Evolutionary conservation across 257 asterid genomes (phyloP).

Genomic region (Solanum pimpinellifolium): DNA sequence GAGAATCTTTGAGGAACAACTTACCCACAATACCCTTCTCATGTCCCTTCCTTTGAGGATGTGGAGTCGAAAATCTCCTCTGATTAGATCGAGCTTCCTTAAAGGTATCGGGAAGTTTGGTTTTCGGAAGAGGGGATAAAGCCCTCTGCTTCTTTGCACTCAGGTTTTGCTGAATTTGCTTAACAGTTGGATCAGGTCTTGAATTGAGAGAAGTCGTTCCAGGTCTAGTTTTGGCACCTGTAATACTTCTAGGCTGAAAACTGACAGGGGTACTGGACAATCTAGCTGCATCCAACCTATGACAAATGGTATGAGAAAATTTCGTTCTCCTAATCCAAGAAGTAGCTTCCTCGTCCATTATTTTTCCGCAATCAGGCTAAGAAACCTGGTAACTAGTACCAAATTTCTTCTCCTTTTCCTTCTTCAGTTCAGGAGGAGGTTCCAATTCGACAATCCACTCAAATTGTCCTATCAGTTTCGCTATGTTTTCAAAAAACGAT

Average conservation of each 20-base stretch:
- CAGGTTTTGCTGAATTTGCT: conserved; percentile 31
- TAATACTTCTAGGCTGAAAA: conserved; percentile 9
- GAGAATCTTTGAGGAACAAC: conserved; percentile 13
- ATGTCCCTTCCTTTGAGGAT: conserved; percentile 8
- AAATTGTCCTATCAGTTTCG: background rate
- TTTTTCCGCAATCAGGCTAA: background rate
- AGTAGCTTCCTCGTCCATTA: conserved; percentile 56
- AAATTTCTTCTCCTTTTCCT: background rate
- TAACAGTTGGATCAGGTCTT: conserved; percentile 25
- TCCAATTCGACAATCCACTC: conserved; percentile 19
- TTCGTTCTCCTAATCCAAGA: conserved; percentile 79
- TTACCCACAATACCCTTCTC: conserved; percentile 10
- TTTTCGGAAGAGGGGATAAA: conserved; percentile 56
- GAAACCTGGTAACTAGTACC: background rate
- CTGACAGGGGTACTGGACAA: conserved; percentile 23
- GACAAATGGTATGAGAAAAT: conserved; percentile 58
- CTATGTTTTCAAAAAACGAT: conserved; percentile 8
- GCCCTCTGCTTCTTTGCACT: conserved; percentile 46
- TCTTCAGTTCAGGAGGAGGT: conserved; percentile 15
- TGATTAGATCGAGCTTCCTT: conserved; percentile 57
- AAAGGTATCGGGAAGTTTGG: conserved; percentile 56
- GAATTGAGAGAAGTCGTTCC: conserved; percentile 3
- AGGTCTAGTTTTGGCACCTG: conserved; percentile 15
- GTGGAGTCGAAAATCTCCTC: conserved; percentile 37
- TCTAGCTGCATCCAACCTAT: conserved; percentile 46